Percentiles rank a stretch among this genome's conserved stretches.
Conservation (phyloP, 2,329 filamentous ascomycete species). For the Aspergillus fumigatiaffinis region DNA sequence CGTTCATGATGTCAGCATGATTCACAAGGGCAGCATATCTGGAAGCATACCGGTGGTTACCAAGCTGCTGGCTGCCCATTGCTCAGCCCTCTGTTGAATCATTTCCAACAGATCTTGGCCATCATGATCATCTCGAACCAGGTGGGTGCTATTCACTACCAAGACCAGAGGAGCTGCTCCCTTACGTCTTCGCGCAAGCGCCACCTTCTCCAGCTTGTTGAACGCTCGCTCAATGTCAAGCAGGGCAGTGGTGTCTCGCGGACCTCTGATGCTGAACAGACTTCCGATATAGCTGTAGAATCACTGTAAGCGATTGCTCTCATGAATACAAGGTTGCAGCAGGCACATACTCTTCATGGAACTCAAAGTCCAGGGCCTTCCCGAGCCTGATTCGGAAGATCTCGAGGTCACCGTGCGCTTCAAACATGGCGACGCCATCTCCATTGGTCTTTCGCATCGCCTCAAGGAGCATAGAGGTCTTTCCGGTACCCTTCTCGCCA, state of each 20-base stretch:
- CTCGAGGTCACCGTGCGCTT: slow-evolving; percentile 90
- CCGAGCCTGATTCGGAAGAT: slow-evolving; percentile 91
- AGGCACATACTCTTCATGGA: slow-evolving; percentile 77
- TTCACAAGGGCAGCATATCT: background rate
- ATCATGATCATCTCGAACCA: slow-evolving; percentile 86
- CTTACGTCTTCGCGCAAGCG: slow-evolving; percentile 59
- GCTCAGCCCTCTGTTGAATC: slow-evolving; percentile 90
- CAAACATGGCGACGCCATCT: slow-evolving; percentile 88
- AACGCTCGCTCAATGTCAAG: slow-evolving; percentile 94
- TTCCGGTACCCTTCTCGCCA: slow-evolving; percentile 94
- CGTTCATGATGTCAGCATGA: background rate
- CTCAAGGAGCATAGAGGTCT: slow-evolving; percentile 93
- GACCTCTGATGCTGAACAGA: slow-evolving; percentile 90
- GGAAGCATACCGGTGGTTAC: slow-evolving; percentile 60
- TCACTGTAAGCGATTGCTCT: slow-evolving; percentile 7
- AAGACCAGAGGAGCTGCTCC: slow-evolving; percentile 72
- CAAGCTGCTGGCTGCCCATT: slow-evolving; percentile 89
- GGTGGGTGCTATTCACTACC: slow-evolving; percentile 90
- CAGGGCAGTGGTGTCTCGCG: slow-evolving; percentile 84
- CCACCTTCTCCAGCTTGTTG: slow-evolving; percentile 97
- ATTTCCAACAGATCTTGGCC: slow-evolving; percentile 92
- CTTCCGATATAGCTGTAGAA: slow-evolving; percentile 65
- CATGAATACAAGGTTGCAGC: background rate
- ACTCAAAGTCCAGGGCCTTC: slow-evolving; percentile 93
- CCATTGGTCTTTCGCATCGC: slow-evolving; percentile 92